Evolutionary conservation across 1,284 basidiomycete genomes (phyloP).

Genomic region (Vanrija sp.): DNA sequence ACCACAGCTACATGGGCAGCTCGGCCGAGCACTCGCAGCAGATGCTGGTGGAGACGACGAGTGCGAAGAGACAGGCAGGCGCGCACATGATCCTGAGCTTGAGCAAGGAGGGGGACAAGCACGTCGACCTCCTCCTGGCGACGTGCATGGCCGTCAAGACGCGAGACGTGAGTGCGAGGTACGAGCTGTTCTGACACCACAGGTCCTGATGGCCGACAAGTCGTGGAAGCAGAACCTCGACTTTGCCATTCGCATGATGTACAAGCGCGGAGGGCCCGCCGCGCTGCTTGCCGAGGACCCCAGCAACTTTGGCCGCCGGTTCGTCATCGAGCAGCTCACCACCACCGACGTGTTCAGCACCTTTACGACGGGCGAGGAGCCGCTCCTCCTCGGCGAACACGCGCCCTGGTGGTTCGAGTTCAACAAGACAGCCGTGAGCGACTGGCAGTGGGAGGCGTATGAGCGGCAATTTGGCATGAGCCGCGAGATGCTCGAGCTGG

Average conservation of each 20-base stretch:
- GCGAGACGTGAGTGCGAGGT: conserved; percentile 3
- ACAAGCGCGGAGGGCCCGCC: conserved; percentile 13
- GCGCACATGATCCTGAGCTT: conserved; percentile 8
- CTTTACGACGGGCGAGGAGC: conserved; percentile 18
- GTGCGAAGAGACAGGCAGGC: conserved; percentile 8
- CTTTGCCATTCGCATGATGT: conserved; percentile 15
- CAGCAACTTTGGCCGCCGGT: conserved; percentile 15
- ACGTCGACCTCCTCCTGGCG: conserved; percentile 11
- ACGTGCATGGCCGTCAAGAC: conserved; percentile 13
- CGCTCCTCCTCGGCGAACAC: conserved; percentile 11
- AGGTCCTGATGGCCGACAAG: conserved; percentile 7
- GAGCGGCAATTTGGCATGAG: conserved; percentile 21
- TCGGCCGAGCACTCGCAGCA: not conserved
- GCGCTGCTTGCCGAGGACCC: conserved; percentile 6
- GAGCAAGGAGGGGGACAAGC: conserved; percentile 1
- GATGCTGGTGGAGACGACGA: conserved; percentile 1
- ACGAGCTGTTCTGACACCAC: not conserved
- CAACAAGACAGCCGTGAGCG: not conserved
- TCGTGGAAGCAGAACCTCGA: conserved; percentile 15
- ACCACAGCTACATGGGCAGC: conserved; percentile 6
- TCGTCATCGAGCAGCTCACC: conserved; percentile 18
- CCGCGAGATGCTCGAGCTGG: conserved; percentile 17
- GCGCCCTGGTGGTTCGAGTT: conserved; percentile 18
- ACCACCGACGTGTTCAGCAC: conserved; percentile 19
- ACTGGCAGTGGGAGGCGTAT: conserved; percentile 17